phyloP scores from a whole-genome alignment of 1,284 basidiomycete genomes.

The Trichosporon sp. region DNA sequence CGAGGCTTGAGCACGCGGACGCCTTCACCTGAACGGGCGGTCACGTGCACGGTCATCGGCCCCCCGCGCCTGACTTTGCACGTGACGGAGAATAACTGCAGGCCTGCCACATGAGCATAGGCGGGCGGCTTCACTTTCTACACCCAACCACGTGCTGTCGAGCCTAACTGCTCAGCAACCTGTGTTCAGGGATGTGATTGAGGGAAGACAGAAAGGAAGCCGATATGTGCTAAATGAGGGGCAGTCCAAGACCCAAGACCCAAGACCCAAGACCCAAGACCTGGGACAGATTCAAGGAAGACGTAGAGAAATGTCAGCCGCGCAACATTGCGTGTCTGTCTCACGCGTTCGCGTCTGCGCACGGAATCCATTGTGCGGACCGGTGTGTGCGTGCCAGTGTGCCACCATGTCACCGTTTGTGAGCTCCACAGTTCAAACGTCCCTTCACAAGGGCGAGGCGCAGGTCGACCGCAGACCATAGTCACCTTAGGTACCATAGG shows the following conservation, averaged over 20 bases:
- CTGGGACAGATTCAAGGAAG: no score
- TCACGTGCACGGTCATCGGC: slow-evolving; percentile 18
- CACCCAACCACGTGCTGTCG: no score
- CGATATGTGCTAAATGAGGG: not conserved
- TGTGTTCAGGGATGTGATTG: slow-evolving; percentile 1
- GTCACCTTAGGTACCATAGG: not conserved
- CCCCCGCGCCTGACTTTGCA: not conserved
- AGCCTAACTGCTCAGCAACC: not conserved
- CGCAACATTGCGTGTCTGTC: not conserved
- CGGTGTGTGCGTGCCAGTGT: not conserved
- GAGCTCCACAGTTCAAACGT: not conserved
- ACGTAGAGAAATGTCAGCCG: no score
- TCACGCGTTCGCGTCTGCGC: not conserved
- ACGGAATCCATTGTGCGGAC: not conserved
- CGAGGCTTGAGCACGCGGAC: slow-evolving; percentile 1
- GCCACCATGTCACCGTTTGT: not conserved
- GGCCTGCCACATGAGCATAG: not conserved
- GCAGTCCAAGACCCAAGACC: not conserved
- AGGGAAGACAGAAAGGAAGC: not conserved
- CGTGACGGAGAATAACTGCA: not conserved
- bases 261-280: no score
- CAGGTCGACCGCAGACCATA: not conserved
- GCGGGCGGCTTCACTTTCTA: no score
- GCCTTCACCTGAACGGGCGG: not conserved
- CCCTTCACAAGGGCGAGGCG: not conserved